Percentiles rank a stretch among this genome's conserved stretches.
These are phyloP conservation scores for Inga oerstediana DNA, from an alignment of 306 rosid genomes.

Conservation along the genomic window DNA sequence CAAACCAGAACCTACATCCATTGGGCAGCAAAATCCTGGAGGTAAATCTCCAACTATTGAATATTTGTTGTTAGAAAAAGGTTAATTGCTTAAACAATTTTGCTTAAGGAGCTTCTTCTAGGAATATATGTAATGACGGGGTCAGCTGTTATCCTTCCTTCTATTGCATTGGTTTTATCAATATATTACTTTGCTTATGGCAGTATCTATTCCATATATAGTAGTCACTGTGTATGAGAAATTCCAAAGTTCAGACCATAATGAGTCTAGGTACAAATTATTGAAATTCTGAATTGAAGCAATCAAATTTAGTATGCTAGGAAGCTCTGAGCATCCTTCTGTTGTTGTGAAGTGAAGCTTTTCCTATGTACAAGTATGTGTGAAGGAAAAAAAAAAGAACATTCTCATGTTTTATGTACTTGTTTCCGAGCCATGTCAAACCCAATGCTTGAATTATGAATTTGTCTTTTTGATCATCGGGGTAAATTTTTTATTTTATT, in stretches of 20 bases:
- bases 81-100: neutral
- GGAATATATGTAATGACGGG: neutral
- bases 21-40: slow-evolving; percentile 42
- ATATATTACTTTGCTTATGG: slow-evolving; percentile 12
- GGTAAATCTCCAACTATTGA: slow-evolving; percentile 45
- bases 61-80: neutral
- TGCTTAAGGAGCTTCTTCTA: neutral
- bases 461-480: slow-evolving; percentile 7
- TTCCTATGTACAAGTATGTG: neutral
- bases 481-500: slow-evolving; percentile 44
- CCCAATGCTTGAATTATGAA: neutral
- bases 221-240: neutral
- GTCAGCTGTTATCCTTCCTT: neutral
- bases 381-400: neutral
- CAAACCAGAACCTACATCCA: slow-evolving; percentile 37
- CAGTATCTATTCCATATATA: neutral
- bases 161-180: neutral
- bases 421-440: slow-evolving; percentile 11
- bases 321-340: neutral
- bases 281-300: slow-evolving; percentile 1
- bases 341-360: neutral
- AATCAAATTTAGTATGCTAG: neutral
- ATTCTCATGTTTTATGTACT: neutral
- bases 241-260: neutral
- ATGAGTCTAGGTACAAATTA: neutral